Evolutionary conservation across 116 monocot species (phyloP), one percentile per base, ranked within the genome.

Genomic region (Zostera marina): DNA sequence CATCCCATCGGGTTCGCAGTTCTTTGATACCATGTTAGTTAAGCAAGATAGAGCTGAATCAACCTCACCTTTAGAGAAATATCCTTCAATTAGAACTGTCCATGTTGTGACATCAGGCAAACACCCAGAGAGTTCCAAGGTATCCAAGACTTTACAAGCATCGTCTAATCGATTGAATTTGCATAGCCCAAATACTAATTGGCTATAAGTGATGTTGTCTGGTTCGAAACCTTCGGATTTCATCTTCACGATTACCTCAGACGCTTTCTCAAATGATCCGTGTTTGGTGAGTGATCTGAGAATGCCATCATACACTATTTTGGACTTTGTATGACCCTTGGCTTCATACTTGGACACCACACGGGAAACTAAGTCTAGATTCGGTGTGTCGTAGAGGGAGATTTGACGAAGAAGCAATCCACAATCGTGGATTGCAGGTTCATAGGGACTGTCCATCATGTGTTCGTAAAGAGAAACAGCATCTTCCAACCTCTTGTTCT

Each of bases 361-460:
- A 22, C 89, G 69, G 12, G 19, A 63, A 21, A 96, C 94, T 57
- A 96, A 60, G 9, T 73, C 78, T 4, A 85, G 66, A 42, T 96
- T 82, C 1, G 88, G 88, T 9, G 10, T n/a, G 3, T 62, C 61
- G 20, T 49, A 54, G 7, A 76, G 11, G 0, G 94, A 68, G 21
- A 96, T 85, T 47, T 74, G 75, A 76, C 94, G 57, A 8, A 96
- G 60, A 14, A 96, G 75, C 17, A 80, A 11, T 9, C 77, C 74
- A 22, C 89, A 84, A 16, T 96, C 88, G 47, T 88, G 77, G 5
- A 76, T 42, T 0, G 85, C 60, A 11, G 94, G 94, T 66, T 82
- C 85, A 67, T 80, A 96, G 14, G 94, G 85, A 4, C 94, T 77
- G 32, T 85, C 85, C 85, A 96, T 96, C 94, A 88, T 88, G 44